Base-by-base conservation (phyloP, 2,329 filamentous ascomycete genomes). In the Ophiostoma triangulosporum region DNA sequence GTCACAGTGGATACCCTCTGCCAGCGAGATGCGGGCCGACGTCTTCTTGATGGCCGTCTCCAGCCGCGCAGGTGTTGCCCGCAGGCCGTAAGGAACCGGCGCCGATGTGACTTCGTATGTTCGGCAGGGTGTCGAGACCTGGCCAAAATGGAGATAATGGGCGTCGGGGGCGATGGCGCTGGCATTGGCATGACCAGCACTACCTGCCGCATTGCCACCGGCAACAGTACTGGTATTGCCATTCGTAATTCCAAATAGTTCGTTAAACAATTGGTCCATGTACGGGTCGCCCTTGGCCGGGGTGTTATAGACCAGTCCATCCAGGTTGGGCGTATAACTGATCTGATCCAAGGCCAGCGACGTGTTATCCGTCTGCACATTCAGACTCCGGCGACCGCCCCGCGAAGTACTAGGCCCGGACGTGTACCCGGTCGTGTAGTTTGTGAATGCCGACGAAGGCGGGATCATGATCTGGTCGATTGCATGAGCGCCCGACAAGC, bases 11-110 rank as follows among this genome's bases (percentile, higher is more conserved):
- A 46, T 24, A 15, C 31, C 20, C 43, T 22, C 26, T 17, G 36
- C 15, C 26, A 43, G 49, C 2, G 49, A 51, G 26, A 43, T 8
- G 9, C 43, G 49, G 27, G 53, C 48, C 2, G 51, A 52, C 22
- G 43, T 9, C 7, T 33, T 31, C 22, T 48, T 51, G 17, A 40
- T 43, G 17, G 40, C 31, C 12, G 50, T 55, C 38, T 48, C 33
- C 1, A 53, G 53, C 12, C 56, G 56, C 4, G 53, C 53, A 14
- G 27, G 40, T 35, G 53, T 55, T 43, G 55, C 50, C 27, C 53
- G 53, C 17, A 53, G 17, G 15, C 22, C 22, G 36, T 54, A 56
- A 3, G 54, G 54, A n/a, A 49, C 31, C 8, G 38, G 22, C 12
- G 54, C 22, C 11, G 27, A 24, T 4, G 17, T 26, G 15, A 48